These are phyloP conservation scores for Tephrocybe sp. DNA, from an alignment of 768 basidiomycete species.

Conservation along the genomic window DNA sequence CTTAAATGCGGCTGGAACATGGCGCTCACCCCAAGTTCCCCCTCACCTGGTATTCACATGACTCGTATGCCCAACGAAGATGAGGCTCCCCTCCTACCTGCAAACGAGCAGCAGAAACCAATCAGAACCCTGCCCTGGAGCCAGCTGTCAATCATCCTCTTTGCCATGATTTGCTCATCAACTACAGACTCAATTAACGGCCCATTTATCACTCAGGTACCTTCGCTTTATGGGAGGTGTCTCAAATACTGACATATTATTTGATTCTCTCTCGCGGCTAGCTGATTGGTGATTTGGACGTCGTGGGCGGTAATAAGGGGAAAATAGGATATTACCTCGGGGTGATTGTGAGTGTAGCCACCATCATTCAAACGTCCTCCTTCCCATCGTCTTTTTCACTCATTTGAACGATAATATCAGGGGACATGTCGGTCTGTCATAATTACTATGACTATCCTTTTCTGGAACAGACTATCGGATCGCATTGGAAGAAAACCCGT, in stretches of 20 bases:
- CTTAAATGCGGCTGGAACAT: no score
- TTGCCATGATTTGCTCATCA: slow-evolving; percentile 55
- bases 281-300: slow-evolving; percentile 47
- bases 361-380: background rate
- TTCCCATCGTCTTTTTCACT: background rate
- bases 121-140: slow-evolving; percentile 54
- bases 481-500: slow-evolving; percentile 73
- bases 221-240: no score
- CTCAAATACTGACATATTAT: background rate
- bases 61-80: no score
- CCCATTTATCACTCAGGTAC: slow-evolving; percentile 62
- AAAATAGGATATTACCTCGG: slow-evolving; percentile 60
- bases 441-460: slow-evolving; percentile 68
- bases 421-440: slow-evolving; percentile 76
- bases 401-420: slow-evolving; percentile 38
- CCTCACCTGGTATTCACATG: no score
- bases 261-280: slow-evolving; percentile 19
- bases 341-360: slow-evolving; percentile 39
- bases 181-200: slow-evolving; percentile 53
- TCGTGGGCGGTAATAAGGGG: slow-evolving; percentile 48
- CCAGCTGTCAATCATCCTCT: slow-evolving; percentile 45
- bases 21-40: no score
- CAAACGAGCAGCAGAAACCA: no score
- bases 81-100: no score
- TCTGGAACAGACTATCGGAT: slow-evolving; percentile 77